Conservation (phyloP, 352 stramenopile species). For the Saprolegnia parasitica region DNA sequence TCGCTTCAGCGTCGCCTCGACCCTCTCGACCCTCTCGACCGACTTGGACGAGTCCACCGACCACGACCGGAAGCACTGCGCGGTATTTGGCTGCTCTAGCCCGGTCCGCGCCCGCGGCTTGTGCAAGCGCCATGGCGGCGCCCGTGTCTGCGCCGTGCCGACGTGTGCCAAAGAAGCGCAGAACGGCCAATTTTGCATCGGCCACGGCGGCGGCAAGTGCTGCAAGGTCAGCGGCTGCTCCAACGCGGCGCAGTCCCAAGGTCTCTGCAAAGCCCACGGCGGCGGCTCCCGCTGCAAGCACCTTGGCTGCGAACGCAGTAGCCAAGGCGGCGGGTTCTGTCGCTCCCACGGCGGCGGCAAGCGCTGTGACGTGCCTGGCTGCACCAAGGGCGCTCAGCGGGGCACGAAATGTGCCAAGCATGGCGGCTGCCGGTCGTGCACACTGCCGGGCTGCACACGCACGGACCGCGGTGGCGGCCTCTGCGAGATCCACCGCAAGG, state of each 20-base stretch:
- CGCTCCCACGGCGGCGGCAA: slow-evolving; percentile 49
- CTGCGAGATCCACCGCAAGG: slow-evolving; percentile 76
- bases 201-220: slow-evolving; percentile 81
- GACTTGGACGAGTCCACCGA: too few species aligned
- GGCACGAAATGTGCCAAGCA: slow-evolving; percentile 45
- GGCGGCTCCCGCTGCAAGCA: slow-evolving; percentile 83
- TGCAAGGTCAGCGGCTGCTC: slow-evolving; percentile 75
- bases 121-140: slow-evolving; percentile 83
- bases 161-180: slow-evolving; percentile 83
- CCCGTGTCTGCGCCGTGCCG: slow-evolving; percentile 75
- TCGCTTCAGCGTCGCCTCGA: not conserved
- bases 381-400: slow-evolving; percentile 48
- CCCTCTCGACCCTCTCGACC: too few species aligned
- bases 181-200: slow-evolving; percentile 83
- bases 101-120: slow-evolving; percentile 80
- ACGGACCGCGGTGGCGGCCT: slow-evolving; percentile 78
- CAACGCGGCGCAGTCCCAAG: slow-evolving; percentile 80
- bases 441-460: slow-evolving; percentile 72
- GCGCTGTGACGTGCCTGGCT: slow-evolving; percentile 42
- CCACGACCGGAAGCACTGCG: slow-evolving; percentile 36
- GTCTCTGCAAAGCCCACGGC: slow-evolving; percentile 81
- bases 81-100: slow-evolving; percentile 56
- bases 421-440: slow-evolving; percentile 55
- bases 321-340: slow-evolving; percentile 42
- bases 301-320: slow-evolving; percentile 72